phyloP scores from a whole-genome alignment of 139 green algal species.

The Ulvella scutata region DNA sequence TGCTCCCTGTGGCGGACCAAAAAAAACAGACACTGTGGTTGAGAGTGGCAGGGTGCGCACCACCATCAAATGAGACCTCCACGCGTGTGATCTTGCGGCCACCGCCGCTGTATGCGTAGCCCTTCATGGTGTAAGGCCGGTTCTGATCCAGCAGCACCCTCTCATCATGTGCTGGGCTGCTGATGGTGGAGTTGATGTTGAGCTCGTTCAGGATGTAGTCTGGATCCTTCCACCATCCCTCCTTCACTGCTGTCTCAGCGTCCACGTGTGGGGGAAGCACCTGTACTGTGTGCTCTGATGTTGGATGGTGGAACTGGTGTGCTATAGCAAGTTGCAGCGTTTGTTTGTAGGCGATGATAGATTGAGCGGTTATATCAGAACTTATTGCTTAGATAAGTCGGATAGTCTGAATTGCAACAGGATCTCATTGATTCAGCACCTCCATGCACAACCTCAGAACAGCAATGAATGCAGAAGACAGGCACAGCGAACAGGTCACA shows the following conservation, averaged over 20 bases:
- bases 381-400: too few species aligned
- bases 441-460: too few species aligned
- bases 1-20: background rate
- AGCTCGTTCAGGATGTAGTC: constrained; percentile 99
- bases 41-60: constrained; percentile 10
- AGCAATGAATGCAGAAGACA: too few species aligned
- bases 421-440: too few species aligned
- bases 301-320: too few species aligned
- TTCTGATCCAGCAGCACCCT: constrained; percentile 42
- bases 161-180: constrained; percentile 76
- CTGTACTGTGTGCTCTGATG: constrained; percentile 21
- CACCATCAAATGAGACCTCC: constrained; percentile 83
- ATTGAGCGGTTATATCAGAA: too few species aligned
- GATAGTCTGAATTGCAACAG: too few species aligned
- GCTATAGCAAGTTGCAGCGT: too few species aligned
- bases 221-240: constrained; percentile 93
- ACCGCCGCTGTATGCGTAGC: constrained; percentile 76
- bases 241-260: constrained; percentile 61
- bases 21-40: constrained; percentile 11
- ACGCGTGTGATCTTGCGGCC: constrained; percentile 80
- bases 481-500: too few species aligned
- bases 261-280: constrained; percentile 89
- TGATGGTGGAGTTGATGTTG: constrained; percentile 90
- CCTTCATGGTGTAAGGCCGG: constrained; percentile 39
- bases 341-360: too few species aligned